Conservation (phyloP, 495 filamentous ascomycete species). For the Cudoniella acicularis region DNA sequence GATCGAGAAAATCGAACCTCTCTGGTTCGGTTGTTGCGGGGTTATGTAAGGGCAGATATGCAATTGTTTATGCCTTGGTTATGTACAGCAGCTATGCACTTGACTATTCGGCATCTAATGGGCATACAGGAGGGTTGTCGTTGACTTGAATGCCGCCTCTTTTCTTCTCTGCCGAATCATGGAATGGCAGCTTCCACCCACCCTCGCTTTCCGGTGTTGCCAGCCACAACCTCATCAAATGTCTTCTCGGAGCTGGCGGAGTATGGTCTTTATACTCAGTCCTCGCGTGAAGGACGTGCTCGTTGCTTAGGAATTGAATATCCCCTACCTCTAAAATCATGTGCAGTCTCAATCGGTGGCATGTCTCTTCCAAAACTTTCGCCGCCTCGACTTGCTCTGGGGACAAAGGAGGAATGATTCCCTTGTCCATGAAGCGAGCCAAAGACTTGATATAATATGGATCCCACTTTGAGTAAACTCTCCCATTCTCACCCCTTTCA, state of each 20-base stretch:
- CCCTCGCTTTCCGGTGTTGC: slow-evolving; percentile 76
- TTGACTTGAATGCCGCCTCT: slow-evolving; percentile 84
- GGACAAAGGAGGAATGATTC: slow-evolving; percentile 64
- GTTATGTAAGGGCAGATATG: background rate
- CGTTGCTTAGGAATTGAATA: slow-evolving; percentile 71
- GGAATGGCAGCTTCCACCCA: slow-evolving; percentile 80
- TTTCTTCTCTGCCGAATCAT: slow-evolving; percentile 78
- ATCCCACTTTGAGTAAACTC: slow-evolving; percentile 65
- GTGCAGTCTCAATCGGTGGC: slow-evolving; percentile 60
- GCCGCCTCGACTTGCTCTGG: slow-evolving; percentile 60
- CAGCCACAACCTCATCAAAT: slow-evolving; percentile 85
- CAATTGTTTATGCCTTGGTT: too few species aligned
- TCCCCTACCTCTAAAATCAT: slow-evolving; percentile 79
- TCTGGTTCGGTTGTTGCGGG: background rate
- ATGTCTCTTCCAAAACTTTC: slow-evolving; percentile 63
- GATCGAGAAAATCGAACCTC: slow-evolving; percentile 1
- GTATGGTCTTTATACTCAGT: slow-evolving; percentile 65
- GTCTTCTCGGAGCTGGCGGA: slow-evolving; percentile 58
- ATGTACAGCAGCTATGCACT: background rate
- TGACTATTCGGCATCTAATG: slow-evolving; percentile 66
- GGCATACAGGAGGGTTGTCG: slow-evolving; percentile 58
- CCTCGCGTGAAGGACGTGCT: slow-evolving; percentile 65
- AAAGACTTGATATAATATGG: slow-evolving; percentile 74
- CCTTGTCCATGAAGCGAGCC: slow-evolving; percentile 59
- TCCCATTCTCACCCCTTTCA: slow-evolving; percentile 42